phyloP scores from a whole-genome alignment of 2,329 filamentous ascomycete species.

The Orbilia oligospora region DNA sequence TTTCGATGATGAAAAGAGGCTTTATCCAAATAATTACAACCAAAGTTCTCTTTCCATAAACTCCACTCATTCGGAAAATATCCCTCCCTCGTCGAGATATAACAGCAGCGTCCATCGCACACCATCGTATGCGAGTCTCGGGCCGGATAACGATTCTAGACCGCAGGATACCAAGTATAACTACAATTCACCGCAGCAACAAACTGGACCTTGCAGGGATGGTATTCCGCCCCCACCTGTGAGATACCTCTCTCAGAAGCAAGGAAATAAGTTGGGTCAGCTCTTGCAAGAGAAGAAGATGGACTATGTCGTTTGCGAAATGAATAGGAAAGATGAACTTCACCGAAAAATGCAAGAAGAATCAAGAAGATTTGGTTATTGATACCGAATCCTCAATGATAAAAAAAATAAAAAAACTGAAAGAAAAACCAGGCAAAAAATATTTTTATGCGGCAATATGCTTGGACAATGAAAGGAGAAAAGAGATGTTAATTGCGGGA shows the following conservation, averaged over 20 bases:
- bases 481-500: slow-evolving; percentile 62
- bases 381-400: neutral
- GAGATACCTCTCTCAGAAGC: slow-evolving; percentile 48
- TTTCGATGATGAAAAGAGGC: slow-evolving; percentile 43
- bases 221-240: slow-evolving; percentile 49
- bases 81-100: slow-evolving; percentile 44
- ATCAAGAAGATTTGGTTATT: slow-evolving; percentile 42
- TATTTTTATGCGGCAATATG: slow-evolving; percentile 61
- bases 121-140: slow-evolving; percentile 50
- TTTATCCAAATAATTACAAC: slow-evolving; percentile 43
- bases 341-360: slow-evolving; percentile 50
- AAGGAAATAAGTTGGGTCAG: slow-evolving; percentile 33
- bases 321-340: slow-evolving; percentile 50
- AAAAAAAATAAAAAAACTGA: neutral
- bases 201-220: neutral
- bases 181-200: neutral
- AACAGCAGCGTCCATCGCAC: slow-evolving; percentile 21
- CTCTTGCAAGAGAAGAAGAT: slow-evolving; percentile 51
- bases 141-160: slow-evolving; percentile 32
- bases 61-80: slow-evolving; percentile 42
- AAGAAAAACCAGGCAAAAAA: neutral
- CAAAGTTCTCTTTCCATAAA: slow-evolving; percentile 40
- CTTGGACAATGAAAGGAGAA: neutral
- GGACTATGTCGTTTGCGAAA: slow-evolving; percentile 47
- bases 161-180: neutral